These are phyloP conservation scores for Sorghum bicolor DNA, from an alignment of 176 grass and related monocot genomes.

Conservation along the genomic window DNA sequence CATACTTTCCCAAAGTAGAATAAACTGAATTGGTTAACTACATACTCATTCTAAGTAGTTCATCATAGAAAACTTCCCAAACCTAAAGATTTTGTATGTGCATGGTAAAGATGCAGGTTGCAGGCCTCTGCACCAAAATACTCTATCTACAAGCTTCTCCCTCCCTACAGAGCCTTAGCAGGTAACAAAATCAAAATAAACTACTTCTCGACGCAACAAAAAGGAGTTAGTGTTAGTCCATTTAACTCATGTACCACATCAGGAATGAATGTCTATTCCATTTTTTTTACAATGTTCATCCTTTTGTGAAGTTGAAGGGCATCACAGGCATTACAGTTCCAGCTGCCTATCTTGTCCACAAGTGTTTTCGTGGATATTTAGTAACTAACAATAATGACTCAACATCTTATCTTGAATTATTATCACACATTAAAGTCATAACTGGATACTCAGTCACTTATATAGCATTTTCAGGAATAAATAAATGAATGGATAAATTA, in stretches of 20 bases:
- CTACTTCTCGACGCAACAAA: not conserved
- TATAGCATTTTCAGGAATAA: not conserved
- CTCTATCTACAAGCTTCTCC: not conserved
- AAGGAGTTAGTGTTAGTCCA: not conserved
- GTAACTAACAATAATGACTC: not conserved
- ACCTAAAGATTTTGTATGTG: not conserved
- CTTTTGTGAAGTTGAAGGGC: not conserved
- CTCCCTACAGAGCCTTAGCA: not conserved
- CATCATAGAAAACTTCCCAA: not conserved
- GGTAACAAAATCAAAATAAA: slow-evolving; percentile 20
- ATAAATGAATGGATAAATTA: not conserved
- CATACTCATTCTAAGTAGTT: not conserved
- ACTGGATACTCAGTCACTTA: not conserved
- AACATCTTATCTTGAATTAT: not conserved
- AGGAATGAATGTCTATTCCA: not conserved
- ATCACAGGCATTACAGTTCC: not conserved
- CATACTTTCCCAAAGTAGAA: slow-evolving; percentile 15
- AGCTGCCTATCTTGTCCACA: not conserved
- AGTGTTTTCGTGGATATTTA: not conserved
- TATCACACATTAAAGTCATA: not conserved
- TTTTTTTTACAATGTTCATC: not conserved
- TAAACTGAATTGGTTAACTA: not conserved
- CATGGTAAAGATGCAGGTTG: not conserved
- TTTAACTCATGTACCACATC: not conserved
- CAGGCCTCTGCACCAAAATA: not conserved